Percentiles rank a stretch among this genome's conserved stretches.
Conservation (phyloP, 768 basidiomycete genomes). For the Suillus occidentalis region DNA sequence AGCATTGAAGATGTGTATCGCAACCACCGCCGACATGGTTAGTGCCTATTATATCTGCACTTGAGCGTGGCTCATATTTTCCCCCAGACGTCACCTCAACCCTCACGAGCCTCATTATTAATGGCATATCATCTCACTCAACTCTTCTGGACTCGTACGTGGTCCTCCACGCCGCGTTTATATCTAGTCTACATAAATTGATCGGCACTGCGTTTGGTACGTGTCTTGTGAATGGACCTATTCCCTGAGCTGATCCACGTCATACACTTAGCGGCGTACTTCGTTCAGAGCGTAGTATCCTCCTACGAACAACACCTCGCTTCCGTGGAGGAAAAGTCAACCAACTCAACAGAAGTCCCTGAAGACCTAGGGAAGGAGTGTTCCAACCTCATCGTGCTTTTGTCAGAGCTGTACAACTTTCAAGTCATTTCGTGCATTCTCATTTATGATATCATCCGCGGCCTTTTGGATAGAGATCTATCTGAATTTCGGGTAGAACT, state of each 20-base stretch:
- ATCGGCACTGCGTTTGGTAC: conserved; percentile 88
- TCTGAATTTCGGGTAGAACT: conserved; percentile 85
- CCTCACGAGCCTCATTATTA: conserved; percentile 72
- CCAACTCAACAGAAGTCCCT: conserved; percentile 20
- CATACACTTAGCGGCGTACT: conserved; percentile 64
- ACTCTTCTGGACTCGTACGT: conserved; percentile 88
- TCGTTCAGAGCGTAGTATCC: conserved; percentile 70
- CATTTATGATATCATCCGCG: conserved; percentile 87
- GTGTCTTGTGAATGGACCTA: conserved; percentile 19
- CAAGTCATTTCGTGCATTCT: conserved; percentile 87
- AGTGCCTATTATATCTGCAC: conserved; percentile 15
- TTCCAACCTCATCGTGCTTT: conserved; percentile 81
- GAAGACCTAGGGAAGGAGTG: conserved; percentile 76
- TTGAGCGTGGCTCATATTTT: conserved; percentile 9
- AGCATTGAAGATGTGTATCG: conserved; percentile 78
- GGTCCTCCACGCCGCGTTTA: conserved; percentile 81
- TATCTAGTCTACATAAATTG: conserved; percentile 77
- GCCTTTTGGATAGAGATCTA: conserved; percentile 62
- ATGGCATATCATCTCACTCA: conserved; percentile 77
- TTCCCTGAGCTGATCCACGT: conserved; percentile 5
- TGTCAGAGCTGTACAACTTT: conserved; percentile 95
- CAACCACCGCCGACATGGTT: conserved; percentile 76
- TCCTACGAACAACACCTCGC: conserved; percentile 63
- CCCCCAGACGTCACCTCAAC: conserved; percentile 76
- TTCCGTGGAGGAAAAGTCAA: conserved; percentile 25